phyloP scores from a whole-genome alignment of 768 basidiomycete species.

The Tephrocybe sp. region DNA sequence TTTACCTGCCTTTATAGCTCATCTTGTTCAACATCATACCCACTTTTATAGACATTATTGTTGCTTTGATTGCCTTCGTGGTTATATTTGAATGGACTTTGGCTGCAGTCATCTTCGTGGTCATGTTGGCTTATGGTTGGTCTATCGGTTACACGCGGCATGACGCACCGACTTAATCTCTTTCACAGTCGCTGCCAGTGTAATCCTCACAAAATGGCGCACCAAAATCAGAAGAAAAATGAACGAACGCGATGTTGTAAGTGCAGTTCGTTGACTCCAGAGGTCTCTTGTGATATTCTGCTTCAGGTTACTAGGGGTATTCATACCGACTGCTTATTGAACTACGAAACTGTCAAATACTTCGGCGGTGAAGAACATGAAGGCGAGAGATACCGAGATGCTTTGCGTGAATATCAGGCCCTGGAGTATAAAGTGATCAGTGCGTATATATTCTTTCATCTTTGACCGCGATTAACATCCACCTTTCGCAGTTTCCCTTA shows the following conservation, averaged over 20 bases:
- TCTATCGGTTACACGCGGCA: neutral
- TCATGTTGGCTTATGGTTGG: slow-evolving; percentile 75
- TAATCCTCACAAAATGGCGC: slow-evolving; percentile 68
- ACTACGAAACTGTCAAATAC: slow-evolving; percentile 87
- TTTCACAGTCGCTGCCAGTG: slow-evolving; percentile 41
- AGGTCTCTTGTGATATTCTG: slow-evolving; percentile 1
- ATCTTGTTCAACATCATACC: slow-evolving; percentile 85
- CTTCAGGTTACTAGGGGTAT: slow-evolving; percentile 76
- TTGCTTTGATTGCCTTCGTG: slow-evolving; percentile 71
- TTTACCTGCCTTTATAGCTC: slow-evolving; percentile 40
- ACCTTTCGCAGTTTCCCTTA: slow-evolving; percentile 54
- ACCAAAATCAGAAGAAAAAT: slow-evolving; percentile 74
- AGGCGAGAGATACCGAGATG: slow-evolving; percentile 64
- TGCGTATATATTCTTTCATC: slow-evolving; percentile 37
- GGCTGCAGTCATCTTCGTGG: slow-evolving; percentile 64
- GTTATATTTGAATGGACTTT: slow-evolving; percentile 66
- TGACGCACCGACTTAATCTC: slow-evolving; percentile 7
- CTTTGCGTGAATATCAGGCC: slow-evolving; percentile 71
- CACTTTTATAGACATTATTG: slow-evolving; percentile 74
- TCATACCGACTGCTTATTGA: slow-evolving; percentile 77
- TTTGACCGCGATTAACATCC: slow-evolving; percentile 3
- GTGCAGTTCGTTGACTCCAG: slow-evolving; percentile 20
- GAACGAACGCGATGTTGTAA: slow-evolving; percentile 79
- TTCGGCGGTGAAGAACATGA: slow-evolving; percentile 88
- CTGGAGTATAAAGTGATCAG: slow-evolving; percentile 75